Evolutionary conservation across 2,329 filamentous ascomycete genomes (phyloP).

Genomic region (Neonectria hederae): DNA sequence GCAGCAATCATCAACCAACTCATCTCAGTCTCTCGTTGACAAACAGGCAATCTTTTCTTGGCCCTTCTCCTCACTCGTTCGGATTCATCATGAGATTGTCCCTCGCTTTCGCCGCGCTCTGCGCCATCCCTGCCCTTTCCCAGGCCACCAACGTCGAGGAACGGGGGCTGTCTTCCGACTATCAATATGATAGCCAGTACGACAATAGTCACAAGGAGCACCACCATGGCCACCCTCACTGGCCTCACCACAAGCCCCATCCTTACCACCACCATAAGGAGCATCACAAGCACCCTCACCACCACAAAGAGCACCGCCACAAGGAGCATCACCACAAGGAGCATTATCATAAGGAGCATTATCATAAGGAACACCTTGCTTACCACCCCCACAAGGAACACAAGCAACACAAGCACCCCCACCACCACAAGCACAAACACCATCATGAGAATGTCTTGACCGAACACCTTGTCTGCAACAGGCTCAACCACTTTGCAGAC

Average conservation of each 20-base stretch:
- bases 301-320: constrained; percentile 1
- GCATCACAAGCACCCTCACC: not conserved
- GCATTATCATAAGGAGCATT: not conserved
- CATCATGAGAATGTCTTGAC: constrained; percentile 27
- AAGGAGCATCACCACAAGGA: constrained; percentile 28
- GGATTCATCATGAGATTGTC: constrained; percentile 36
- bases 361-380: not conserved
- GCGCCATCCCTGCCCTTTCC: constrained; percentile 29
- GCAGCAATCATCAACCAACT: not conserved
- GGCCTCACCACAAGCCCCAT: constrained; percentile 22
- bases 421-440: constrained; percentile 8
- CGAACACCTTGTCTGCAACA: constrained; percentile 35
- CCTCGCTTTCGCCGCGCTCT: constrained; percentile 35
- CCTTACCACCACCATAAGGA: constrained; percentile 23
- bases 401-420: not conserved
- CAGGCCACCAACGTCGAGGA: constrained; percentile 5
- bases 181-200: not conserved
- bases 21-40: constrained; percentile 16
- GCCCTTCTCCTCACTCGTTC: not conserved
- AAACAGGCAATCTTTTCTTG: constrained; percentile 4
- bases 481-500: constrained; percentile 37
- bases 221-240: constrained; percentile 4
- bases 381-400: not conserved
- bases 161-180: not conserved
- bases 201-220: not conserved